phyloP scores from a whole-genome alignment of 2,329 filamentous ascomycete species.

The Venturia asperata region DNA sequence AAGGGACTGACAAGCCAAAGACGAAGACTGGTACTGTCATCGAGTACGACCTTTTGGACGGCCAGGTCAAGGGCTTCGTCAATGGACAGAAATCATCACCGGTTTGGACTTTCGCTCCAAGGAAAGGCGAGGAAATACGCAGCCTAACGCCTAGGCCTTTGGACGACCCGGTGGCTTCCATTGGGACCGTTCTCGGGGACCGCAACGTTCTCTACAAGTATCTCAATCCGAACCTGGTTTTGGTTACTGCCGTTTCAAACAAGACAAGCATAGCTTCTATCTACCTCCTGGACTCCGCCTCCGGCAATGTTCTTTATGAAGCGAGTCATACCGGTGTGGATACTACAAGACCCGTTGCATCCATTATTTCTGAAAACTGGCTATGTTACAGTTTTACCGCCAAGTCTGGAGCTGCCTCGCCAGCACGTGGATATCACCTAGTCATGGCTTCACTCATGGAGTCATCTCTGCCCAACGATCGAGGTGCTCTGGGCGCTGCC shows the following conservation, averaged over 20 bases:
- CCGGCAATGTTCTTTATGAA: conserved; percentile 70
- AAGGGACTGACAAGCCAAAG: conserved; percentile 9
- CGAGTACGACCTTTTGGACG: conserved; percentile 30
- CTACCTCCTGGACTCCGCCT: conserved; percentile 79
- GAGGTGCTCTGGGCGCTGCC: conserved; percentile 64
- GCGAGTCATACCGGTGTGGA: conserved; percentile 68
- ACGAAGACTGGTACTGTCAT: conserved; percentile 20
- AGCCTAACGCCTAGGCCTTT: conserved; percentile 59
- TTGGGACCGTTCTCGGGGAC: conserved; percentile 87
- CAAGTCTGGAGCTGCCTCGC: conserved; percentile 41
- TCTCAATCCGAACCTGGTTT: conserved; percentile 75
- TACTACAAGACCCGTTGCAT: conserved; percentile 62
- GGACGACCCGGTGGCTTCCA: conserved; percentile 86
- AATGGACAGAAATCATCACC: conserved; percentile 25
- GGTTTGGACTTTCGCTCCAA: conserved; percentile 66
- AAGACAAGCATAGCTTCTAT: conserved; percentile 55
- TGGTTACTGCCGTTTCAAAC: conserved; percentile 64
- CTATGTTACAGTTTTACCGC: conserved; percentile 71
- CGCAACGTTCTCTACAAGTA: conserved; percentile 97
- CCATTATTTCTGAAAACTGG: conserved; percentile 89
- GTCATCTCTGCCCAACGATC: conserved; percentile 73
- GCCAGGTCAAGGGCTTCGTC: conserved; percentile 30
- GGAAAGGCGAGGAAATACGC: conserved; percentile 59
- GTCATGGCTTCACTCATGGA: conserved; percentile 86
- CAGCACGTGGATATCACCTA: conserved; percentile 77